Conservation (phyloP, 2,329 filamentous ascomycete genomes). For the Sclerotinia sclerotiorum region DNA sequence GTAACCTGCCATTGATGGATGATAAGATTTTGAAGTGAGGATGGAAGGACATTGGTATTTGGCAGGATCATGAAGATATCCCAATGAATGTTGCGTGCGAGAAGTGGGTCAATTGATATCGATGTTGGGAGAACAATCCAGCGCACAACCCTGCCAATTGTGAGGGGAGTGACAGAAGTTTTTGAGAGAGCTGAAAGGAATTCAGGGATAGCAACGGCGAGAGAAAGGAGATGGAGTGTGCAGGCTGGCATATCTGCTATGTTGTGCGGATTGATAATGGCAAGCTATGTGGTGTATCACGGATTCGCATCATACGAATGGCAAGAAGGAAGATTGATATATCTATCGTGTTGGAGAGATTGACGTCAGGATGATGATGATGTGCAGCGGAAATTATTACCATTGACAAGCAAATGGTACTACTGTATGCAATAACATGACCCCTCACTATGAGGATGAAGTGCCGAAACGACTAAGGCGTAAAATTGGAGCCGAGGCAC, state of each 20-base stretch:
- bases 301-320: no score
- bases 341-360: not conserved
- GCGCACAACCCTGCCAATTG: conserved; percentile 46
- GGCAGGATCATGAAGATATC: conserved; percentile 50
- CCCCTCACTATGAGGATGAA: not conserved
- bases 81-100: conserved; percentile 45
- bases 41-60: conserved; percentile 36
- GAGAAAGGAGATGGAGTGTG: conserved; percentile 48
- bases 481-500: conserved; percentile 2
- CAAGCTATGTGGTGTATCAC: not conserved
- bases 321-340: not conserved
- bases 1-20: conserved; percentile 42
- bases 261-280: not conserved
- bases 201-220: conserved; percentile 41
- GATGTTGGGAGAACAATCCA: conserved; percentile 51
- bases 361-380: not conserved
- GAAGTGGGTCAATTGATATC: conserved; percentile 45
- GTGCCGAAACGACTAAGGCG: not conserved
- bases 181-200: conserved; percentile 45
- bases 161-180: conserved; percentile 43
- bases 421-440: not conserved
- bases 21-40: conserved; percentile 34
- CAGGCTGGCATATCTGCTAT: conserved; percentile 48
- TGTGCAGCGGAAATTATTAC: not conserved
- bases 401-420: not conserved